Evolutionary conservation across 176 grass and related monocot genomes (phyloP), one percentile per base, ranked within the genome.

Genomic region (Cenchrus americanus): DNA sequence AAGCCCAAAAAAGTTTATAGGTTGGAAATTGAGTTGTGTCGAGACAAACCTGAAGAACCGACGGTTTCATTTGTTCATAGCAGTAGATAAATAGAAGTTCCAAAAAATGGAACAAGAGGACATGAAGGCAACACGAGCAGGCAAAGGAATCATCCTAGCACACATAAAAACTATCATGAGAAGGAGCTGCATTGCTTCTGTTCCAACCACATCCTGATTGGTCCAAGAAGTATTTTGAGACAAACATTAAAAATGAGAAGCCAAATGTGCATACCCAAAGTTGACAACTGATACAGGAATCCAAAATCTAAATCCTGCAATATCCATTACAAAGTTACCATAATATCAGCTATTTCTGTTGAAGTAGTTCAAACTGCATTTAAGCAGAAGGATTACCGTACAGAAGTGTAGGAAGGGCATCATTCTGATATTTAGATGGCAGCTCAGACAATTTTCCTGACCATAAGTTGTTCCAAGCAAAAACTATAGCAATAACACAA

Each of bases 381-480:
- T 26, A 62, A 7, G 61, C 21, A 83, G n/a, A 83, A 34, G 17
- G 2, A 42, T 82, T 89, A 99, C 96, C 96, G 3, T 92, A 92
- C 8, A 96, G 85, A 90, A 99, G 96, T 17, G 96, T 87, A 85
- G 91, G 91, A 92, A 99, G 89, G 51, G 96, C 91, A 81, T 99
- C 93, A 7, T 96, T 92, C 71, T 91, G 85, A 87, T 99, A 96
- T 70, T 99, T 96, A 65, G 89, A 87, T 73, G 96, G 89, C 26
- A 99, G 82, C 54, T 99, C 85, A 30, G 93, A 86, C 48, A 99
- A 76, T 88, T 96, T 99, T 37, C 96, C 89, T 69, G 85, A 77
- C 96, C 93, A 99, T 47, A 99, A 86, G 85, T 90, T 94, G 71
- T 99, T 99, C 96, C 96, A 99, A 49, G 96, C 96, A 94, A 99